phyloP scores from a whole-genome alignment of 345 rosid genomes.

The Anastatica hierochuntica region DNA sequence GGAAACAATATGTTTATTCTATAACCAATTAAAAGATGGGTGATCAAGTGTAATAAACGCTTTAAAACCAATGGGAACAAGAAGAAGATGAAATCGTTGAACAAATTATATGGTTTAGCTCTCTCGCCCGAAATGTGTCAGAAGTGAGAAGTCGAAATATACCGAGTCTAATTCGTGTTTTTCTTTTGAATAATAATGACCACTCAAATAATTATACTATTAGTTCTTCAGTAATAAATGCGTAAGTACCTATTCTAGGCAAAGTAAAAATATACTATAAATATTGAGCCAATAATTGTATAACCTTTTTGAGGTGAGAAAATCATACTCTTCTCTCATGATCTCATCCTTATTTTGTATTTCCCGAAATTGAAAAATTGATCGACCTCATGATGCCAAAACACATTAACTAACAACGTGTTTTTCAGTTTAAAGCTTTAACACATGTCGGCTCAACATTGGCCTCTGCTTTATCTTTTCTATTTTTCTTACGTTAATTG shows the following conservation, averaged over 20 bases:
- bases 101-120: no score
- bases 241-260: constrained; percentile 1
- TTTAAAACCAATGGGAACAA: constrained; percentile 18
- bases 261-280: neutral
- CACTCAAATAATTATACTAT: no score
- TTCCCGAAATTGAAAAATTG: constrained; percentile 4
- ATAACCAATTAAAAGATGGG: neutral
- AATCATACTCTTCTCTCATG: neutral
- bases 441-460: constrained; percentile 19
- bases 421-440: constrained; percentile 5
- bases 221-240: no score
- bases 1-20: neutral
- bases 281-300: neutral
- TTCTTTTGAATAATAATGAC: neutral
- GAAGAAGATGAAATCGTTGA: constrained; percentile 17
- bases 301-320: constrained; percentile 2
- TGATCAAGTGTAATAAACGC: constrained; percentile 5
- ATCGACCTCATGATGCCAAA: constrained; percentile 10
- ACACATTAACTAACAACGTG: constrained; percentile 21
- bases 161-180: neutral
- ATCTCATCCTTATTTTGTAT: constrained; percentile 7
- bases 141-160: neutral
- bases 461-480: no score
- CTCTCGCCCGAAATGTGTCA: constrained; percentile 10
- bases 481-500: neutral